Evolutionary conservation across 768 basidiomycete genomes (phyloP).

Genomic region (Psilocybe subaeruginosa): DNA sequence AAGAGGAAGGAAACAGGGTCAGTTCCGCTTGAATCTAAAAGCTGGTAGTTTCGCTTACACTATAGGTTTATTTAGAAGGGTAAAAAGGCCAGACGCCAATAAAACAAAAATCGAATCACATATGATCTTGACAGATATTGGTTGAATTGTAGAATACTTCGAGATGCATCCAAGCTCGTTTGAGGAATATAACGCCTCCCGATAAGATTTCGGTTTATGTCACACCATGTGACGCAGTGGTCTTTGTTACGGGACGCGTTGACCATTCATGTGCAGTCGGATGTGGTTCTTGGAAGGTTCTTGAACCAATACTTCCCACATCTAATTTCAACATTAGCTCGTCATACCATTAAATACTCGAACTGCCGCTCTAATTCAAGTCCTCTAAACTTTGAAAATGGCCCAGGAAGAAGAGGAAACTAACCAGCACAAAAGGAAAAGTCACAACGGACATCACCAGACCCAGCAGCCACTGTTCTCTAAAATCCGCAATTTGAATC

Average conservation of each 20-base stretch:
- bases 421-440: background rate
- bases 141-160: too few relatives aligned
- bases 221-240: too few relatives aligned
- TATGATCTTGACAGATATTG: background rate
- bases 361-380: too few relatives aligned
- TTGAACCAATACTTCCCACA: too few relatives aligned
- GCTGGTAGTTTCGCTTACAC: background rate
- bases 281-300: too few relatives aligned
- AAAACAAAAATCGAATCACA: background rate
- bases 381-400: background rate
- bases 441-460: background rate
- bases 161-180: too few relatives aligned
- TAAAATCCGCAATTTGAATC: conserved; percentile 26
- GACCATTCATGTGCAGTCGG: too few relatives aligned
- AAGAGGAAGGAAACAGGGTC: conserved; percentile 14
- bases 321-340: too few relatives aligned
- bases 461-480: conserved; percentile 16
- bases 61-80: background rate
- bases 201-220: too few relatives aligned
- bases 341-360: too few relatives aligned
- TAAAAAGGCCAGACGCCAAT: conserved; percentile 1
- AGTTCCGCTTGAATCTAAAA: background rate
- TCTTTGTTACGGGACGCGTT: too few relatives aligned
- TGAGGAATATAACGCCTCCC: too few relatives aligned
- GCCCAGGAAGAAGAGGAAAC: background rate